These are phyloP conservation scores for Torulaspora quercuum DNA, from an alignment of 805 yeast species.

Conservation along the genomic window DNA sequence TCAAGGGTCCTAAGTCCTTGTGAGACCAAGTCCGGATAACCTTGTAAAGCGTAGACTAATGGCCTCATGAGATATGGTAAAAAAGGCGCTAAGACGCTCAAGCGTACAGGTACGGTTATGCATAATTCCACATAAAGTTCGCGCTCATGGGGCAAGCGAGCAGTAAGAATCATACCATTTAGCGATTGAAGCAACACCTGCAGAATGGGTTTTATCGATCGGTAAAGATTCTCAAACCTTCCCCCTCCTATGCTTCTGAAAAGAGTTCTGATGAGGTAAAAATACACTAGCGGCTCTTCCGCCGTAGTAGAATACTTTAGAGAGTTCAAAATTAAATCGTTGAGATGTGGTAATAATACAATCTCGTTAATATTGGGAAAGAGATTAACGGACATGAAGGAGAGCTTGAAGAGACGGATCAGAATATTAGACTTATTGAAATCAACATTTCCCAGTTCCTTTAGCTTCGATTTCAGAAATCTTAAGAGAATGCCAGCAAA, in stretches of 20 bases:
- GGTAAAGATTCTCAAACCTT: conserved; percentile 85
- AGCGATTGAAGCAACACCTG: conserved; percentile 84
- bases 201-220: conserved; percentile 85
- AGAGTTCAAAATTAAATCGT: conserved; percentile 75
- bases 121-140: conserved; percentile 94
- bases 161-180: conserved; percentile 75
- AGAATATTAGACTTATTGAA: conserved; percentile 73
- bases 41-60: conserved; percentile 82
- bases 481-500: conserved; percentile 80
- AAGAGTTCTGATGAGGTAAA: conserved; percentile 79
- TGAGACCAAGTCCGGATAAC: conserved; percentile 84
- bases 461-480: conserved; percentile 68
- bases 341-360: conserved; percentile 84
- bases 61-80: conserved; percentile 86
- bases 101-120: conserved; percentile 89
- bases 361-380: conserved; percentile 85
- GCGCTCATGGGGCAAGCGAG: conserved; percentile 84
- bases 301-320: conserved; percentile 77
- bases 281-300: conserved; percentile 86
- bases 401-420: conserved; percentile 81
- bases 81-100: conserved; percentile 92
- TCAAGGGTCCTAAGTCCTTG: conserved; percentile 95
- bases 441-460: conserved; percentile 77
- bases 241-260: conserved; percentile 98
- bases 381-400: conserved; percentile 92